Evolutionary conservation across 768 basidiomycete genomes (phyloP).

Genomic region (Filobasidium wieringae): DNA sequence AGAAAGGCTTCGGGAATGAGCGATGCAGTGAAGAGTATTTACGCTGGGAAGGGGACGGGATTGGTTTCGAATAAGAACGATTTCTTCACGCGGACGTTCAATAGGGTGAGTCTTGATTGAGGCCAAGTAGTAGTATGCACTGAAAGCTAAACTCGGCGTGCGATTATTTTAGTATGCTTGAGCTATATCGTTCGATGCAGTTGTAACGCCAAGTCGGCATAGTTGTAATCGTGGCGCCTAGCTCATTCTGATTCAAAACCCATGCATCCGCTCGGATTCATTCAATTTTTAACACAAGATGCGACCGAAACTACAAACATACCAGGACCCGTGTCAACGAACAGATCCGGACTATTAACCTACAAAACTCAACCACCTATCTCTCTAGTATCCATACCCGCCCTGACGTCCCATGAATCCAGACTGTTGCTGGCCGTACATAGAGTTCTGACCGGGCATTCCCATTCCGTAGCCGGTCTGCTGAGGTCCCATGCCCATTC

Average conservation of each 20-base stretch:
- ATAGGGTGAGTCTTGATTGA: constrained; percentile 9
- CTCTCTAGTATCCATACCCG: constrained; percentile 12
- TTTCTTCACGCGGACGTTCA: constrained; percentile 17
- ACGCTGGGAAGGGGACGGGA: constrained; percentile 6
- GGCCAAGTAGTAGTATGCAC: not conserved
- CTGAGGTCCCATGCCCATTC: constrained; percentile 13
- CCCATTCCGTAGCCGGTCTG: constrained; percentile 21
- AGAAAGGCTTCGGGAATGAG: constrained; percentile 11
- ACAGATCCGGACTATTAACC: too few relatives aligned
- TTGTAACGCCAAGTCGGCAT: too few relatives aligned
- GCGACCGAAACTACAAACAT: too few relatives aligned
- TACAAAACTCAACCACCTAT: too few relatives aligned
- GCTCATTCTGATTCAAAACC: too few relatives aligned
- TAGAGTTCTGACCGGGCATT: constrained; percentile 3
- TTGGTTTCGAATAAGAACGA: constrained; percentile 8
- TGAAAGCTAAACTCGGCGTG: not conserved
- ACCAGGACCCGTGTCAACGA: too few relatives aligned
- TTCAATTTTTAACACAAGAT: too few relatives aligned
- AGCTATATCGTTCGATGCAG: not conserved
- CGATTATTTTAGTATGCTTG: not conserved
- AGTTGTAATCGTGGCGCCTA: too few relatives aligned
- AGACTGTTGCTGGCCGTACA: constrained; percentile 17
- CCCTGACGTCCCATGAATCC: constrained; percentile 18
- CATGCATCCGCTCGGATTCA: too few relatives aligned
- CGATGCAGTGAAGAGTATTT: constrained; percentile 13